These are phyloP conservation scores for Aspergillus sp. DNA, from an alignment of 2,329 filamentous ascomycete species.

Conservation along the genomic window DNA sequence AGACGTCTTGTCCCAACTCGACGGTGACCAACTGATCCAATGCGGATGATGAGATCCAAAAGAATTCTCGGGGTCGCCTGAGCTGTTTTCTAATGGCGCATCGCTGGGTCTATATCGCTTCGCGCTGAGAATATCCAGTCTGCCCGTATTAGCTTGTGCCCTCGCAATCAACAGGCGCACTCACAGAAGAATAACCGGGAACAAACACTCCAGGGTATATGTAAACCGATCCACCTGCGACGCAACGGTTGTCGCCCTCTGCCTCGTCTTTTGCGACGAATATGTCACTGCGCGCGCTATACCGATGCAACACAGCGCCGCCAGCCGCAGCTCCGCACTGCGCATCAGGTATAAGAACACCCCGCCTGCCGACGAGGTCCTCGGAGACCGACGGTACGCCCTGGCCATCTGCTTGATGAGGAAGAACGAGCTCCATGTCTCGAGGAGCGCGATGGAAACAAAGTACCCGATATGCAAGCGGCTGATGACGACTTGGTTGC, in stretches of 20 bases:
- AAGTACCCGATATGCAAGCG: slow-evolving; percentile 21
- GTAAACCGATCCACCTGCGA: slow-evolving; percentile 17
- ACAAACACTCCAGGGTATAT: slow-evolving; percentile 18
- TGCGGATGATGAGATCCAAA: not conserved
- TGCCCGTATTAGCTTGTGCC: not conserved
- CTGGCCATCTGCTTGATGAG: slow-evolving; percentile 15
- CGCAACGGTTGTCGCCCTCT: slow-evolving; percentile 13
- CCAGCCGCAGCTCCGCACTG: slow-evolving; percentile 17
- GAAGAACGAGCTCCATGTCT: slow-evolving; percentile 19
- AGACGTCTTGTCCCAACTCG: not conserved
- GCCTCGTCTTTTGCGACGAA: slow-evolving; percentile 10
- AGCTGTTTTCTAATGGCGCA: not conserved
- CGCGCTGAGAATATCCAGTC: slow-evolving; percentile 17
- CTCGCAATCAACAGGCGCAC: not conserved
- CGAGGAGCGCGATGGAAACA: slow-evolving; percentile 18
- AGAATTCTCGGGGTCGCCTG: not conserved
- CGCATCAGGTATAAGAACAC: slow-evolving; percentile 16
- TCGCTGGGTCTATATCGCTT: slow-evolving; percentile 9
- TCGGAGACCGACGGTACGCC: slow-evolving; percentile 8
- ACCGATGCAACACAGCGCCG: slow-evolving; percentile 17
- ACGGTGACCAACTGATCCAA: not conserved
- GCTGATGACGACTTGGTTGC: slow-evolving; percentile 11
- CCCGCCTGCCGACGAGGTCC: not conserved
- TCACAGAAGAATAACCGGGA: slow-evolving; percentile 6
- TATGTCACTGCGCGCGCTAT: slow-evolving; percentile 18